Evolutionary conservation across 2,329 filamentous ascomycete species (phyloP).

Genomic region (Gaeumannomyces sp.): DNA sequence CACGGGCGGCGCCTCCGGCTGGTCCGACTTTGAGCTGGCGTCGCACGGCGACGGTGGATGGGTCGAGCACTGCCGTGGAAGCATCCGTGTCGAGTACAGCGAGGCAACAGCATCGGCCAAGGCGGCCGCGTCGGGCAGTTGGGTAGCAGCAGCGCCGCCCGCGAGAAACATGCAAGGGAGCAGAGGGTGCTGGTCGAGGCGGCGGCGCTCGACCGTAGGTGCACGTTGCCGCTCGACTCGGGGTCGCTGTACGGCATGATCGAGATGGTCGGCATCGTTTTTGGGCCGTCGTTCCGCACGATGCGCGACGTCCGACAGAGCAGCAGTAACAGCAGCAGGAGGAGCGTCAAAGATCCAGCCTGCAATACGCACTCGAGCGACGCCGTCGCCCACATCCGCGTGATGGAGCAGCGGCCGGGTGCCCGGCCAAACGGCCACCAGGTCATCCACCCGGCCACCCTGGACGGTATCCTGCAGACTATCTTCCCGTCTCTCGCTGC

Average conservation of each 20-base stretch:
- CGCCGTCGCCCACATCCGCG: background rate
- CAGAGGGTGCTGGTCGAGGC: background rate
- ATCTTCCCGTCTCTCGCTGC: constrained; percentile 2
- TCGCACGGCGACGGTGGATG: constrained; percentile 13
- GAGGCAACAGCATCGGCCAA: background rate
- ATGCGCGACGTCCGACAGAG: background rate
- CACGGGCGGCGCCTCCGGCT: background rate
- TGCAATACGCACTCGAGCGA: background rate
- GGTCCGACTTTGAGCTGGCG: constrained; percentile 15
- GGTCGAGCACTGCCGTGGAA: constrained; percentile 14
- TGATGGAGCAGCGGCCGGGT: background rate
- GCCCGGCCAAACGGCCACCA: constrained; percentile 12
- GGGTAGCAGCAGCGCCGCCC: background rate
- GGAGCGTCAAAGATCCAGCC: background rate
- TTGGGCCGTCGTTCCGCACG: constrained; percentile 4
- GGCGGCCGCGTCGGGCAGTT: background rate
- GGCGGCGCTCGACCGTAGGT: background rate
- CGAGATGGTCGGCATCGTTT: constrained; percentile 5
- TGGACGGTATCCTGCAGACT: constrained; percentile 25
- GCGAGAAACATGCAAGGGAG: background rate
- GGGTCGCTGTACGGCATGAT: constrained; percentile 1
- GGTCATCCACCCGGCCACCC: constrained; percentile 29
- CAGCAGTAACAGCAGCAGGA: background rate
- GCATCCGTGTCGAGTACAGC: constrained; percentile 10
- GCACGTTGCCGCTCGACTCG: background rate